Evolutionary conservation across 1,139 yeast species (phyloP).

Genomic region (Debaryomyces sp.): DNA sequence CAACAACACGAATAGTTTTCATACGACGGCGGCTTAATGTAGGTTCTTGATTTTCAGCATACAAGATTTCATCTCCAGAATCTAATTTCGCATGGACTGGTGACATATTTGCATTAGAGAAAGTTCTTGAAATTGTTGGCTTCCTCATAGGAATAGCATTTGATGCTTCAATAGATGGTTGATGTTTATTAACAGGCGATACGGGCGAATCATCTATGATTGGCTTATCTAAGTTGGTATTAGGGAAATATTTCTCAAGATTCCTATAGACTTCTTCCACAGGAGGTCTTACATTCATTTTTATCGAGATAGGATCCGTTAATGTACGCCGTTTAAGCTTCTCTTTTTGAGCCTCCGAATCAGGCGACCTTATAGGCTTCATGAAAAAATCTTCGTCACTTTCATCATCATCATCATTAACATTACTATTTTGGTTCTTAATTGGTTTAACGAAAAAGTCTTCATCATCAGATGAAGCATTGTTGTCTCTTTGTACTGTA

Average conservation of each 20-base stretch:
- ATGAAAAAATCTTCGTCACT: constrained; percentile 32
- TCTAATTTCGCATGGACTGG: constrained; percentile 34
- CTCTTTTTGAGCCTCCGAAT: neutral
- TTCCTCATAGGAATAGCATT: constrained; percentile 20
- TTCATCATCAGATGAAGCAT: constrained; percentile 43
- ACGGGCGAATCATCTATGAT: constrained; percentile 80
- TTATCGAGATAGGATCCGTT: constrained; percentile 1
- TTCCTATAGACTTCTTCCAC: constrained; percentile 92
- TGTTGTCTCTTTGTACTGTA: constrained; percentile 35
- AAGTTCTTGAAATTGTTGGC: constrained; percentile 49
- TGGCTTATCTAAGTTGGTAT: constrained; percentile 90
- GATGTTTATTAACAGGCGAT: constrained; percentile 42
- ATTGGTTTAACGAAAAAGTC: constrained; percentile 36
- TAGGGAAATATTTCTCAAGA: constrained; percentile 88
- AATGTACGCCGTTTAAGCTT: neutral
- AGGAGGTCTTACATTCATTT: constrained; percentile 80
- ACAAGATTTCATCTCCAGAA: constrained; percentile 37
- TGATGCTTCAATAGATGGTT: constrained; percentile 6
- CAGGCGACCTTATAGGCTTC: constrained; percentile 22
- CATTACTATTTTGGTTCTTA: constrained; percentile 10
- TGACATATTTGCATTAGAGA: constrained; percentile 50
- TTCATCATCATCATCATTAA: constrained; percentile 10
- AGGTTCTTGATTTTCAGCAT: constrained; percentile 32
- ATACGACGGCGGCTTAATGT: constrained; percentile 46
- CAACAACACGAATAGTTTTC: constrained; percentile 90